phyloP scores from a whole-genome alignment of 176 grass and related monocot genomes.

The Oryza glumipatula region DNA sequence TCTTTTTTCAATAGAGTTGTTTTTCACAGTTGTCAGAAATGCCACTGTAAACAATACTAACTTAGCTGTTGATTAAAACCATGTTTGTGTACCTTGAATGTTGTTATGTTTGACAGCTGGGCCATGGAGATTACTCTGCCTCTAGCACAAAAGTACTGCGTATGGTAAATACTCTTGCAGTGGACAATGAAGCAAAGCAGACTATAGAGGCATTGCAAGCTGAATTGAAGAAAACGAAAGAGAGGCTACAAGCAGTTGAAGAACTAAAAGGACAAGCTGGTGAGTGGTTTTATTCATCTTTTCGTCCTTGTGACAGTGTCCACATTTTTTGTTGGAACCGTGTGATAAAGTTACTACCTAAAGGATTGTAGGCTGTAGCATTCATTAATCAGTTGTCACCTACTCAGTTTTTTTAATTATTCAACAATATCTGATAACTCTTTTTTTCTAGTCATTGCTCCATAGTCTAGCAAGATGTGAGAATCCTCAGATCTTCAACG shows the following conservation, averaged over 20 bases:
- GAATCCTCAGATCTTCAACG: not conserved
- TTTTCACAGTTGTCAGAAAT: not conserved
- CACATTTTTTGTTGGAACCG: slow-evolving; percentile 4
- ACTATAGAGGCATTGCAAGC: slow-evolving; percentile 92
- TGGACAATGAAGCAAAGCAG: slow-evolving; percentile 94
- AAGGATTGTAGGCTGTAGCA: not conserved
- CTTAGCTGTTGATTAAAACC: slow-evolving; percentile 16
- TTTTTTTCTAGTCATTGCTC: not conserved
- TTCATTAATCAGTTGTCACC: slow-evolving; percentile 11
- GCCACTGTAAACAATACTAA: slow-evolving; percentile 1
- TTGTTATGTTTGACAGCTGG: slow-evolving; percentile 66
- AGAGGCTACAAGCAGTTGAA: slow-evolving; percentile 86
- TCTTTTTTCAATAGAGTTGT: not conserved
- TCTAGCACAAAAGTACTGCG: slow-evolving; percentile 93
- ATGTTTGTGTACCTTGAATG: slow-evolving; percentile 26
- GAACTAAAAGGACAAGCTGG: slow-evolving; percentile 95
- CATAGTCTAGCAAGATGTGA: not conserved
- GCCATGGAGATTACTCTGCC: slow-evolving; percentile 93
- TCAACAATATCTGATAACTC: slow-evolving; percentile 10
- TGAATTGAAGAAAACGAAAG: slow-evolving; percentile 93
- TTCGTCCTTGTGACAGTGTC: slow-evolving; percentile 6
- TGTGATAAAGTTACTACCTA: not conserved
- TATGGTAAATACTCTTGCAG: slow-evolving; percentile 93
- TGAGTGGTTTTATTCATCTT: slow-evolving; percentile 41
- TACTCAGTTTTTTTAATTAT: not conserved